Evolutionary conservation across 2,329 filamentous ascomycete genomes (phyloP), one percentile per base, ranked within the genome.

Genomic region (Cladosporium phlei): DNA sequence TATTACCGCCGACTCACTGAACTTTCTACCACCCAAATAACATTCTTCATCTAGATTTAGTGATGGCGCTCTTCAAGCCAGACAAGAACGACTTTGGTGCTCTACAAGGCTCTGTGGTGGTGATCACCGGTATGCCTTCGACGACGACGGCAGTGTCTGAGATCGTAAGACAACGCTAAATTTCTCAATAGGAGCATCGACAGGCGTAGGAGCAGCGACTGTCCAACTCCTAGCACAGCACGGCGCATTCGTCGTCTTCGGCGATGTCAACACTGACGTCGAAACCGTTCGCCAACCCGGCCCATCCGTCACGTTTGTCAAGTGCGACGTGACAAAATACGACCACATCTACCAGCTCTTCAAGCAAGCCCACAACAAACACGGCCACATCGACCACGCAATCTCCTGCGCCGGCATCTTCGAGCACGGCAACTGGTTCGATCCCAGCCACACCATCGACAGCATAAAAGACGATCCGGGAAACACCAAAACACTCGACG

Each of bases 381-480:
- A 71, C 47, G 68, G 69, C 2, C 61, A 59, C 4, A 65, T 76
- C 12, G 73, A 77, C 44, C 67, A 71, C 46, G 73, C 72, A 4
- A 63, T 74, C n/a, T 66, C 67, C 5, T 70, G 66, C 21, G 74
- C 73, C 0, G 73, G 69, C 0, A 68, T 70, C 5, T 60, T 62
- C 5, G 72, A 74, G 42, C 61, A 62, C 3, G 60, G 59, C 0
- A 65, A 68, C 32, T 72, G 67, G 63, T 74, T 73, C 43, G 70
- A 72, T 30, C 64, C 66, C 2, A 56, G 58, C 2, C 55, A 75
- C 24, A 68, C 64, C 6, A 49, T 73, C n/a, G 63, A 69, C 21
- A 66, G 59, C 6, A 61, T 76, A 25, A 58, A 66, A 2, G 57
- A 66, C 2, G 29, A 52, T 8, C 12, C 39, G 4, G 60, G 64